A percentile compares a stretch with the other conserved stretches of the same genome.
phyloP scores from a whole-genome alignment of 768 basidiomycete genomes.

The Pleurotus eryngii region DNA sequence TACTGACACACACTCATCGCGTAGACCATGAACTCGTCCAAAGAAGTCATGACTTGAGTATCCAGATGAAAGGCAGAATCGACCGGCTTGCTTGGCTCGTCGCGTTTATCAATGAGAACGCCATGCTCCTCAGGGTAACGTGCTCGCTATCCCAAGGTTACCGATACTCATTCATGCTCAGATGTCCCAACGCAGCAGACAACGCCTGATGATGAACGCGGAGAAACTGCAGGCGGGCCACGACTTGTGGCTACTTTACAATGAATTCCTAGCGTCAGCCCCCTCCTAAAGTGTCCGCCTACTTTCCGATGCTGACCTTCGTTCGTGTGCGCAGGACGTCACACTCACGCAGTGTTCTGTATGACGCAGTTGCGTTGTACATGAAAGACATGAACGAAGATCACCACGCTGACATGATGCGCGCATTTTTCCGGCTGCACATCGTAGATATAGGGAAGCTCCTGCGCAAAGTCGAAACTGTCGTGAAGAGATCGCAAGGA shows the following conservation, averaged over 20 bases:
- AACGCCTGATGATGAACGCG: conserved; percentile 74
- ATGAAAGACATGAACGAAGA: conserved; percentile 58
- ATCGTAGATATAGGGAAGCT: conserved; percentile 65
- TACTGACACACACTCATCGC: not conserved
- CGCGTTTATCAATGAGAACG: conserved; percentile 85
- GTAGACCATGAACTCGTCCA: conserved; percentile 65
- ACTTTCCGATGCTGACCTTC: not conserved
- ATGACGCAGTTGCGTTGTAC: conserved; percentile 66
- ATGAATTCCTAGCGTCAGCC: conserved; percentile 61
- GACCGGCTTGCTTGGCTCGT: conserved; percentile 83
- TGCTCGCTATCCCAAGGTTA: not conserved
- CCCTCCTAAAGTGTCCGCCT: not conserved
- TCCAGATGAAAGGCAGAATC: conserved; percentile 72
- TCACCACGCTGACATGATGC: conserved; percentile 70
- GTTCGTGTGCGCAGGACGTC: conserved; percentile 37
- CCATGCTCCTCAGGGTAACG: conserved; percentile 67
- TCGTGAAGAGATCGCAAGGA: conserved; percentile 32
- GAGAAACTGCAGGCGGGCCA: conserved; percentile 83
- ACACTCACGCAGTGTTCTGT: conserved; percentile 58
- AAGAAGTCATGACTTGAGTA: conserved; percentile 74
- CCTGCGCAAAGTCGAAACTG: conserved; percentile 55
- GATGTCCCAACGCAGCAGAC: conserved; percentile 80
- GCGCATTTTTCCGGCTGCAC: conserved; percentile 79
- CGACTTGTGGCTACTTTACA: conserved; percentile 78
- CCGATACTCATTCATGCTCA: conserved; percentile 24